phyloP scores from a whole-genome alignment of 176 grass and related monocot genomes.

The Areca catechu region DNA sequence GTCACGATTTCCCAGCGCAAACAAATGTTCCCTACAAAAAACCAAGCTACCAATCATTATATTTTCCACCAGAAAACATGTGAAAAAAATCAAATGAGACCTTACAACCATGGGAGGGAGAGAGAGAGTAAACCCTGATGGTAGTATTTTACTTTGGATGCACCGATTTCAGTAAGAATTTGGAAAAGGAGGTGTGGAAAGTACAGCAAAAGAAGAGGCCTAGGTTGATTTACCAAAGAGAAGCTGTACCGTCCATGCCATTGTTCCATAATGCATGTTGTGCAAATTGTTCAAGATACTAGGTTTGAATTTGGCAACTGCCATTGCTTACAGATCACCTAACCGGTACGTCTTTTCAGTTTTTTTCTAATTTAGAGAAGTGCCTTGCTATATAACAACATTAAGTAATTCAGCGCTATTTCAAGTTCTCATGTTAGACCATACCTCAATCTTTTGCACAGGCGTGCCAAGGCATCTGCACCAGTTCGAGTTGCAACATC shows the following conservation, averaged over 20 bases:
- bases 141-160: no score
- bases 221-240: background rate
- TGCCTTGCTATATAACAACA: background rate
- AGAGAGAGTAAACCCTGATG: no score
- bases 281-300: no score
- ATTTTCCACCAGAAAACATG: background rate
- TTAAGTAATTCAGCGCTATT: background rate
- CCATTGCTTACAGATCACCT: no score
- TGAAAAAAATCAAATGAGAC: background rate
- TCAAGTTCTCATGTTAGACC: background rate
- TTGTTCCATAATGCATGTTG: no score
- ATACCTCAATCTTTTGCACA: slow-evolving; percentile 79
- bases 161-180: no score
- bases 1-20: slow-evolving; percentile 48
- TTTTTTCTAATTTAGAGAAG: no score
- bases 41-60: slow-evolving; percentile 15
- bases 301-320: no score
- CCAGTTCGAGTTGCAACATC: slow-evolving; percentile 69
- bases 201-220: slow-evolving; percentile 7
- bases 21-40: slow-evolving; percentile 51
- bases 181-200: background rate
- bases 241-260: background rate
- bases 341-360: no score
- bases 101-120: no score
- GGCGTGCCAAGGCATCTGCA: slow-evolving; percentile 71